Conservation (phyloP, 805 yeast species). For the Metschnikowia dekortorum region DNA sequence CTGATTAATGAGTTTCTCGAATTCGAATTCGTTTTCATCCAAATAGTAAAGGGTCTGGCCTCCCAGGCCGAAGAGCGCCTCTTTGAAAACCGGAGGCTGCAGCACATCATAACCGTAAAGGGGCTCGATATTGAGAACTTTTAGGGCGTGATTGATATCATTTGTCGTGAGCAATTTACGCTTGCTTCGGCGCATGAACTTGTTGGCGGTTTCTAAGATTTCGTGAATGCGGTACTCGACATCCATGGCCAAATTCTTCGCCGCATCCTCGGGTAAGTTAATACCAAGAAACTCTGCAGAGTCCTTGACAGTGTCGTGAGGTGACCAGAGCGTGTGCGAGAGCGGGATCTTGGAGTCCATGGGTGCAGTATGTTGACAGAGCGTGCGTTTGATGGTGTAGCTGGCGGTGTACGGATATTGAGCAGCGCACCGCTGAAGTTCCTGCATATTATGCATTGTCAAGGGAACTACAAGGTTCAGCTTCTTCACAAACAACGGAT, state of each 20-base stretch:
- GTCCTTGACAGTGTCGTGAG: constrained; percentile 93
- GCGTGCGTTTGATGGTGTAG: constrained; percentile 1
- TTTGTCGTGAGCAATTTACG: constrained; percentile 73
- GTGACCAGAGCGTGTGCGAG: constrained; percentile 95
- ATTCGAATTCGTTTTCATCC: constrained; percentile 90
- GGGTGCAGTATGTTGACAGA: not conserved
- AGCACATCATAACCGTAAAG: constrained; percentile 79
- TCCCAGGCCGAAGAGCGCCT: constrained; percentile 76
- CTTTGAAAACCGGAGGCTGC: constrained; percentile 72
- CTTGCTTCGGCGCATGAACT: constrained; percentile 93
- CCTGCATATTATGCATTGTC: no score
- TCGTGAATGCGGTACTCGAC: constrained; percentile 97
- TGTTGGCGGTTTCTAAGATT: constrained; percentile 89
- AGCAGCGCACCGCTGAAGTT: no score
- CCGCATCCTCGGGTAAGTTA: constrained; percentile 82
- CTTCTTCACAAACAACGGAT: no score
- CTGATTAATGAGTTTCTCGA: constrained; percentile 87
- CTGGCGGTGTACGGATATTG: not conserved
- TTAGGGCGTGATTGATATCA: constrained; percentile 78
- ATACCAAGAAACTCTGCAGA: constrained; percentile 91
- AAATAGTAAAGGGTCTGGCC: constrained; percentile 92
- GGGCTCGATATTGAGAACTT: constrained; percentile 88
- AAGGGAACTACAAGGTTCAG: no score
- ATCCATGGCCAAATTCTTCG: constrained; percentile 95
- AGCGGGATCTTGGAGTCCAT: constrained; percentile 44